phyloP scores from a whole-genome alignment of 305 asterid species.

The Fraxinus platypoda region DNA sequence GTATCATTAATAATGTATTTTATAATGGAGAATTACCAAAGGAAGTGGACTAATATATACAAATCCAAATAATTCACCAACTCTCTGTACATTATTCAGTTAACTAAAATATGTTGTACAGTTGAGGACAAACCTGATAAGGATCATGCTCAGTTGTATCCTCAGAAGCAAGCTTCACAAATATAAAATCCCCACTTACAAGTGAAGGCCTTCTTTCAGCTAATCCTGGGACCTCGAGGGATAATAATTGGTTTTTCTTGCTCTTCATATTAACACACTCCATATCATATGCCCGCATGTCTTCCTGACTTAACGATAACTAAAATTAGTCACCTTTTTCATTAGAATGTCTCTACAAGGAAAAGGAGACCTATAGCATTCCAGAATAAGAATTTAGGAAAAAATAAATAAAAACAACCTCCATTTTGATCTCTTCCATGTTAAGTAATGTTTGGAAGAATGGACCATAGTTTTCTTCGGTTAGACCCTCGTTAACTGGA shows the following conservation, averaged over 20 bases:
- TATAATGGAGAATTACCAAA: not conserved
- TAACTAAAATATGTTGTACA: conserved; percentile 16
- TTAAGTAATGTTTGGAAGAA: conserved; percentile 64
- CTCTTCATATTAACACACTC: conserved; percentile 56
- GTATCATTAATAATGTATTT: not conserved
- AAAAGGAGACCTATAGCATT: not conserved
- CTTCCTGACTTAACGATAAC: conserved; percentile 49
- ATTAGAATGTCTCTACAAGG: not conserved
- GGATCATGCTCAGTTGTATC: conserved; percentile 28
- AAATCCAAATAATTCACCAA: not conserved
- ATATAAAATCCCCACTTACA: conserved; percentile 63
- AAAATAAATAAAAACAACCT: conserved; percentile 46
- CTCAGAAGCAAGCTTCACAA: conserved; percentile 48
- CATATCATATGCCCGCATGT: conserved; percentile 81
- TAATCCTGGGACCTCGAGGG: conserved; percentile 92
- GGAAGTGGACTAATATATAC: not conserved
- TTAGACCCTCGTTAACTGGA: conserved; percentile 52
- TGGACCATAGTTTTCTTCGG: conserved; percentile 38
- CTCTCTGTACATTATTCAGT: not conserved
- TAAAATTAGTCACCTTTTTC: not conserved
- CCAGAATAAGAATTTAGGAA: not conserved
- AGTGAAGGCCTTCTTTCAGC: conserved; percentile 99
- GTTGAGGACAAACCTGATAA: conserved; percentile 56
- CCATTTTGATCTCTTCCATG: conserved; percentile 93
- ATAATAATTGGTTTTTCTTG: conserved; percentile 42